A percentile compares a stretch with the other conserved stretches of the same genome.
These are phyloP conservation scores for Peziza echinospora DNA, from an alignment of 495 filamentous ascomycete genomes.

Conservation along the genomic window DNA sequence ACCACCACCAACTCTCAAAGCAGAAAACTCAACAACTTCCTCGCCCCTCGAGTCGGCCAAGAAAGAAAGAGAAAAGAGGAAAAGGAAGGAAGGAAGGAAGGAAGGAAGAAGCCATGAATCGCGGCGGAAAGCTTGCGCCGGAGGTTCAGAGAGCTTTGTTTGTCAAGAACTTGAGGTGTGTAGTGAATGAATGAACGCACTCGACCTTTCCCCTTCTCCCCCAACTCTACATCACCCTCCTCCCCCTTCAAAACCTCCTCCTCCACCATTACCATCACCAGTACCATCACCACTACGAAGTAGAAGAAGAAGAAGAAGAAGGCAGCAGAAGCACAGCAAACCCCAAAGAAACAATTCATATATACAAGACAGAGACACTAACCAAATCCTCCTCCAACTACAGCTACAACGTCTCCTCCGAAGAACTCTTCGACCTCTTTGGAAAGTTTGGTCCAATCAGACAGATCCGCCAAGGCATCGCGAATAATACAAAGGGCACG, in stretches of 20 bases:
- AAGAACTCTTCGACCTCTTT: slow-evolving; percentile 86
- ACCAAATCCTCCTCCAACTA: too few species aligned
- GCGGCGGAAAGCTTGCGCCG: slow-evolving; percentile 71
- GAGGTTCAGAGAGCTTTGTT: slow-evolving; percentile 89
- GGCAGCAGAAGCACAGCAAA: too few species aligned
- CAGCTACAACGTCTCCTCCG: slow-evolving; percentile 91
- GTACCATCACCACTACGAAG: not conserved
- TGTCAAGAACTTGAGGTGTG: slow-evolving; percentile 90
- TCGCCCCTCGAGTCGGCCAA: too few species aligned
- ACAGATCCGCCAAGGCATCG: slow-evolving; percentile 96
- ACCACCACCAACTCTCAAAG: too few species aligned
- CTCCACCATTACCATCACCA: too few species aligned
- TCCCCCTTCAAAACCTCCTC: not conserved
- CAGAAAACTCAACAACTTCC: too few species aligned
- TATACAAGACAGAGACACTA: too few species aligned
- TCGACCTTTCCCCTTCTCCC: not conserved
- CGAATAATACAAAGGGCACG: slow-evolving; percentile 91
- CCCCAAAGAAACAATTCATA: too few species aligned
- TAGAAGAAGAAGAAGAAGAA: not conserved
- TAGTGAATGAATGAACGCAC: too few species aligned
- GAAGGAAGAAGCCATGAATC: slow-evolving; percentile 41
- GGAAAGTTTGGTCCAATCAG: slow-evolving; percentile 89
- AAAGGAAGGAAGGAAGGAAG: not conserved
- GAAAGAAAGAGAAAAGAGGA: not conserved
- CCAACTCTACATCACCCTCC: not conserved